Evolutionary conservation across 331 rosid genomes (phyloP).

Genomic region (Acacia pycnantha): DNA sequence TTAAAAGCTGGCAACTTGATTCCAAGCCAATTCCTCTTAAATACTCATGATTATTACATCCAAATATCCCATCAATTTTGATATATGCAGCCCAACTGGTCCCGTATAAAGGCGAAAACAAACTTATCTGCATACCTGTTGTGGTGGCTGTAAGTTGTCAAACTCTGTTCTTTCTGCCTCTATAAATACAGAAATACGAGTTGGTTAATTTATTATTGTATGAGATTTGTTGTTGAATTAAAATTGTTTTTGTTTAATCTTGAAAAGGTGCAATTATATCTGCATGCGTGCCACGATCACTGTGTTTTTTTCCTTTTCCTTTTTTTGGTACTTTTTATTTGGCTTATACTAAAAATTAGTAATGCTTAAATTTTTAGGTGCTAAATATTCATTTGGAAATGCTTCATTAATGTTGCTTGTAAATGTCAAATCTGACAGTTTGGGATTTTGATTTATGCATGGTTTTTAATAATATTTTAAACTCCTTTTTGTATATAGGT

Average conservation of each 20-base stretch:
- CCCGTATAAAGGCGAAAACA: slow-evolving; percentile 56
- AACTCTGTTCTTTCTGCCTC: not conserved
- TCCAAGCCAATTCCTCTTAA: not conserved
- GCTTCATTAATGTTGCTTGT: slow-evolving; percentile 1
- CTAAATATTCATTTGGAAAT: slow-evolving; percentile 6
- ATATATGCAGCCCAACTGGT: slow-evolving; percentile 84
- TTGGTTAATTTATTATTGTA: not conserved
- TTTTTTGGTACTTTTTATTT: not conserved
- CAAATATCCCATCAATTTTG: slow-evolving; percentile 6
- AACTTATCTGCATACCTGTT: slow-evolving; percentile 74
- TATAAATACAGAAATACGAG: not conserved
- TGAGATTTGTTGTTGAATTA: not conserved
- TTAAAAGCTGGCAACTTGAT: not conserved
- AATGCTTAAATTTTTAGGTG: not conserved
- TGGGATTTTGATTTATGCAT: not conserved
- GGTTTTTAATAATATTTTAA: not conserved
- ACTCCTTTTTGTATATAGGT: slow-evolving; percentile 46
- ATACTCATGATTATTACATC: not conserved
- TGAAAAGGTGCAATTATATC: not conserved
- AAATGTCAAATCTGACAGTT: not conserved
- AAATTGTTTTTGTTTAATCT: not conserved
- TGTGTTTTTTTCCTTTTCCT: not conserved
- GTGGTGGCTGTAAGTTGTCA: slow-evolving; percentile 82
- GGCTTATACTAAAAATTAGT: not conserved
- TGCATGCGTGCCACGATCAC: not conserved